Evolutionary conservation across 2,329 filamentous ascomycete genomes (phyloP), one percentile per base, ranked within the genome.

Genomic region (Xylaria sp.): DNA sequence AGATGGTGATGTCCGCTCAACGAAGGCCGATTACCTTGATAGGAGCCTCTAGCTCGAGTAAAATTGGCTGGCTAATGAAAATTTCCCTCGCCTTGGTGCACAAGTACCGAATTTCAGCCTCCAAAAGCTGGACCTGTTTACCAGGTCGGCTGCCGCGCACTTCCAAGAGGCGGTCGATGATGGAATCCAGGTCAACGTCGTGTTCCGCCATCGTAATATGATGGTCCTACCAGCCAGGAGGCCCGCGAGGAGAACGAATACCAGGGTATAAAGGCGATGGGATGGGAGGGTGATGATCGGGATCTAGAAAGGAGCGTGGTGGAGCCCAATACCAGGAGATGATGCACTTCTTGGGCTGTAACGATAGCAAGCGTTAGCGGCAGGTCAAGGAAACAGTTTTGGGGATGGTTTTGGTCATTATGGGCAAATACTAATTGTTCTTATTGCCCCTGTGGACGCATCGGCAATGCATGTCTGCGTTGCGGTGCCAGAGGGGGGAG

Each of bases 21-120:
- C 55, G 77, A 84, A 73, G 37, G 45, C 2, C n/a, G 12, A 8
- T 54, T 85, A 97, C 94, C 93, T 99, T 99, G 82, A 99, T 98
- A 66, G 95, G 95, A 76, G 95, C 95, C 81, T 98, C 95, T 53
- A 99, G 87, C 84, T 99, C 95, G 70, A 99, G 88, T 71, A 99
- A 84, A 75, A 98, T 98, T 70, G 95, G 95, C 84, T 99, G 95
- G 67, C 94, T 97, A 80, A 99, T 98, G 85, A 99, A 98, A 75
- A 99, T 98, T 84, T 99, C 95, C 70, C 95, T 91, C 67, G 94
- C 94, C 84, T 98, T 98, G 78, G 94, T 97, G 87, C 95, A 99
- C 70, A 99, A 88, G 81, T 89, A 97, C 77, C 94, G 91, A 73
- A 99, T 99, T 83, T 98, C 95, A 65, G 92, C 89, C 81, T 99